Percentiles rank a stretch among this genome's conserved stretches.
These are phyloP conservation scores for Cytospora chrysosperma DNA, from an alignment of 2,329 filamentous ascomycete genomes.

Conservation along the genomic window DNA sequence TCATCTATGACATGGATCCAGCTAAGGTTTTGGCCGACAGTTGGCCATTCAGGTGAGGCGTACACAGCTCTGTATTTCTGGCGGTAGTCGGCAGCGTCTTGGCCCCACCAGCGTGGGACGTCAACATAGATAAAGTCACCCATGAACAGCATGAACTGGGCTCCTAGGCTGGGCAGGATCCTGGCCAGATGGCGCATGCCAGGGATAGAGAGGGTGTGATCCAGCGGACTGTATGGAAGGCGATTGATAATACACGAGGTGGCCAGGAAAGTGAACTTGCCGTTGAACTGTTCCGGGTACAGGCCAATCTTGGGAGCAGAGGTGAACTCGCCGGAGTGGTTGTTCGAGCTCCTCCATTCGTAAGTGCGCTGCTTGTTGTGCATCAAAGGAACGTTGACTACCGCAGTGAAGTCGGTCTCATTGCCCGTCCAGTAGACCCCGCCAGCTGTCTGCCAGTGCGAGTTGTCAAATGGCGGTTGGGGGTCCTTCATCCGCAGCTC, in stretches of 20 bases:
- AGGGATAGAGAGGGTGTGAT: constrained; percentile 78
- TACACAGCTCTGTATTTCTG: constrained; percentile 96
- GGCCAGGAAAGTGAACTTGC: constrained; percentile 84
- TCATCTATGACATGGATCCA: constrained; percentile 98
- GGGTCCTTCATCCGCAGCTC: constrained; percentile 60
- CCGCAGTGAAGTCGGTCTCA: constrained; percentile 78
- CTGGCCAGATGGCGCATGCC: constrained; percentile 75
- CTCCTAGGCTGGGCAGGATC: constrained; percentile 68
- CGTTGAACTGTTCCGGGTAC: constrained; percentile 57
- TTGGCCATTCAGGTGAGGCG: constrained; percentile 85
- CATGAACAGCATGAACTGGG: constrained; percentile 78
- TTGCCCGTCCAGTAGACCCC: constrained; percentile 65
- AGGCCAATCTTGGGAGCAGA: constrained; percentile 71
- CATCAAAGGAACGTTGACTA: constrained; percentile 62
- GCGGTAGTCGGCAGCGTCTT: constrained; percentile 71
- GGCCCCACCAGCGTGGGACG: constrained; percentile 78
- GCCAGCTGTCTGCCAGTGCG: constrained; percentile 66
- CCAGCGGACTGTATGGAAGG: constrained; percentile 83
- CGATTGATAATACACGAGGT: constrained; percentile 91
- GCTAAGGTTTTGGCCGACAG: constrained; percentile 74
- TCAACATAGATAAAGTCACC: constrained; percentile 92
- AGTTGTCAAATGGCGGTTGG: constrained; percentile 51
- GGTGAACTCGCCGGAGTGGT: constrained; percentile 78
- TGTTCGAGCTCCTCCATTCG: constrained; percentile 83
- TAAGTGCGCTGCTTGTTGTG: constrained; percentile 73